A percentile compares a stretch with the other conserved stretches of the same genome.
phyloP scores from a whole-genome alignment of 225 moss, liverwort and hornwort genomes.

The Sphagnum tenellum region DNA sequence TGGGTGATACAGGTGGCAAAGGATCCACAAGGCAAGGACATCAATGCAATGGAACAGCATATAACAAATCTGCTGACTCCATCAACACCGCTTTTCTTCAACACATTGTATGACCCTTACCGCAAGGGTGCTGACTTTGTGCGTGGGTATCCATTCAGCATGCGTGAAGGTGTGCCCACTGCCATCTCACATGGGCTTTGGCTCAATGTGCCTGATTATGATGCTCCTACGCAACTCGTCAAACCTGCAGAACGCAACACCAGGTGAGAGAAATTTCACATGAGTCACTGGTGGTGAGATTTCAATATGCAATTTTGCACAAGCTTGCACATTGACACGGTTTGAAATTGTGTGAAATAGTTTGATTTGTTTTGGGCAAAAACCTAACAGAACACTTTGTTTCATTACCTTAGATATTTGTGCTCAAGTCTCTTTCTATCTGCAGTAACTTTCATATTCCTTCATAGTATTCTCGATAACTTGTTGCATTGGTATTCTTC shows the following conservation, averaged over 20 bases:
- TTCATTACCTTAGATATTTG: no score
- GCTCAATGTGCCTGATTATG: constrained; percentile 11
- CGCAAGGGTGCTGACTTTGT: constrained; percentile 7
- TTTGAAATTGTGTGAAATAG: no score
- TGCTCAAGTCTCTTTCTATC: no score
- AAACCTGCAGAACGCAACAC: constrained; percentile 8
- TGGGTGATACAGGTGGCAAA: constrained; percentile 1
- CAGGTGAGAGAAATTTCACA: neutral
- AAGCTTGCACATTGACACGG: no score
- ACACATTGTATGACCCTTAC: constrained; percentile 10
- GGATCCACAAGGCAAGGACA: constrained; percentile 8
- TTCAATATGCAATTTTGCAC: no score
- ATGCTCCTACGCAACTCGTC: constrained; percentile 9
- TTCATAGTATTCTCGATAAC: no score
- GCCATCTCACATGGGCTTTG: constrained; percentile 10
- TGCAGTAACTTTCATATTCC: no score
- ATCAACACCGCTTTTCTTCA: constrained; percentile 8
- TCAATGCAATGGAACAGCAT: constrained; percentile 9
- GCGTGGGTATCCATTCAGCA: constrained; percentile 9
- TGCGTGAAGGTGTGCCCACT: constrained; percentile 4
- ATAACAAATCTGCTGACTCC: constrained; percentile 3
- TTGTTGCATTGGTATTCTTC: no score
- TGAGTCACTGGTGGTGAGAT: no score
- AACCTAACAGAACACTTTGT: no score
- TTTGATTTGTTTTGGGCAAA: no score